A percentile compares a stretch with the other conserved stretches of the same genome.
Conservation (phyloP, 371 early-diverging fungal genomes). For the Entomophthora muscae region DNA sequence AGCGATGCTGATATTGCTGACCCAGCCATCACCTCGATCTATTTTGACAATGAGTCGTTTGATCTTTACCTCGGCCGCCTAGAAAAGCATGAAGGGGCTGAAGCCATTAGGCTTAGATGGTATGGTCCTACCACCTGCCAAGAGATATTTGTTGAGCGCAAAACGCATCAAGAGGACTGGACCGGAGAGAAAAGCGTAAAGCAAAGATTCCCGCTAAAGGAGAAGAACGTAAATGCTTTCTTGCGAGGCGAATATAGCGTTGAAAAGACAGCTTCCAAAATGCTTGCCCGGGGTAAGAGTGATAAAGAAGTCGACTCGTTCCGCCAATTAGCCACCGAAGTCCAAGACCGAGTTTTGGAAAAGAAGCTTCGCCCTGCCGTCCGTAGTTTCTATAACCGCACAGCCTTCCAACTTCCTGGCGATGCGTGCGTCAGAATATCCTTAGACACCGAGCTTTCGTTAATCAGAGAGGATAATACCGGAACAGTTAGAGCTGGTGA, state of each 20-base stretch:
- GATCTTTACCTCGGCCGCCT: constrained; percentile 83
- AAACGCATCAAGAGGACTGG: constrained; percentile 95
- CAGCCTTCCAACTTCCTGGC: constrained; percentile 98
- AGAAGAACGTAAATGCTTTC: constrained; percentile 79
- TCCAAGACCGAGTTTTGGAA: constrained; percentile 57
- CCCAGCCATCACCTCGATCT: constrained; percentile 81
- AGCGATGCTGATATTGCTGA: constrained; percentile 27
- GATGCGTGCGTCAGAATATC: constrained; percentile 96
- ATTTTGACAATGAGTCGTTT: constrained; percentile 88
- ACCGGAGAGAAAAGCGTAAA: constrained; percentile 90
- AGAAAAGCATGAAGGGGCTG: constrained; percentile 85
- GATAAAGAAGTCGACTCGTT: constrained; percentile 64
- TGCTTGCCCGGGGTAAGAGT: constrained; percentile 53
- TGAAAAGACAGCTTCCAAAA: constrained; percentile 53
- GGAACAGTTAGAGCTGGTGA: constrained; percentile 51
- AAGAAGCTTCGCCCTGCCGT: constrained; percentile 71
- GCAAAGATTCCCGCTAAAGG: constrained; percentile 87
- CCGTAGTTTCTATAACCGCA: constrained; percentile 96
- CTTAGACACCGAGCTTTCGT: constrained; percentile 92
- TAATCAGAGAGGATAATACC: constrained; percentile 94
- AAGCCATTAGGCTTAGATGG: constrained; percentile 86
- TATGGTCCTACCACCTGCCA: constrained; percentile 33
- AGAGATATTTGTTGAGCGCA: constrained; percentile 91
- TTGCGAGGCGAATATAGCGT: constrained; percentile 62
- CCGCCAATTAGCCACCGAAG: constrained; percentile 51